Conservation (phyloP, 2,329 filamentous ascomycete species). For the Cercospora canescens region DNA sequence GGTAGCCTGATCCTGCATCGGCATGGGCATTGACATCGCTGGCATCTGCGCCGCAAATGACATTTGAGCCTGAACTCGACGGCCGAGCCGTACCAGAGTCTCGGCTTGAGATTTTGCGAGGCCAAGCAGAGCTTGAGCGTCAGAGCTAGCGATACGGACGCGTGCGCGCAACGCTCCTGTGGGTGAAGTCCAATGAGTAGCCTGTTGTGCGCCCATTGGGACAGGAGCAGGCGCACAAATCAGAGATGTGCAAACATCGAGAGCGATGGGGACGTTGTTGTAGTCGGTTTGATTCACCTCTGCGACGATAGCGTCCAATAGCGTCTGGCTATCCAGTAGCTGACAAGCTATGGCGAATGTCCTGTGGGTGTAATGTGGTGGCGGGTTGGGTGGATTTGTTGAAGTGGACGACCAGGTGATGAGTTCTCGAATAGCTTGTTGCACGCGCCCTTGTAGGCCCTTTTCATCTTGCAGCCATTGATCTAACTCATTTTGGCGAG, state of each 20-base stretch:
- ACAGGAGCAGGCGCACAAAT: slow-evolving; percentile 62
- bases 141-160: slow-evolving; percentile 50
- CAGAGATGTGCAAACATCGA: slow-evolving; percentile 69
- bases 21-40: slow-evolving; percentile 29
- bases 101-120: slow-evolving; percentile 59
- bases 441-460: slow-evolving; percentile 46
- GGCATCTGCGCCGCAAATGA: slow-evolving; percentile 64
- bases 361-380: slow-evolving; percentile 70
- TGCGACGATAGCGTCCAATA: slow-evolving; percentile 65
- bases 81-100: slow-evolving; percentile 38
- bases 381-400: slow-evolving; percentile 47
- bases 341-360: slow-evolving; percentile 63
- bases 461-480: slow-evolving; percentile 52
- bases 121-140: slow-evolving; percentile 57
- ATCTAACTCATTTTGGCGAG: slow-evolving; percentile 67
- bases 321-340: slow-evolving; percentile 61
- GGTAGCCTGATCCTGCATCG: slow-evolving; percentile 24
- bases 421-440: slow-evolving; percentile 62
- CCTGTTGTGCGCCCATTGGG: slow-evolving; percentile 27
- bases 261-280: slow-evolving; percentile 60
- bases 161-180: slow-evolving; percentile 23
- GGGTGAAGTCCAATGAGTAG: slow-evolving; percentile 43
- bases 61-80: slow-evolving; percentile 36
- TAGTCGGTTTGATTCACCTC: slow-evolving; percentile 63
- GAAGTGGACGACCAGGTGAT: slow-evolving; percentile 62